Evolutionary conservation across 2,329 filamentous ascomycete genomes (phyloP).

Genomic region (Pseudogymnoascus sp.): DNA sequence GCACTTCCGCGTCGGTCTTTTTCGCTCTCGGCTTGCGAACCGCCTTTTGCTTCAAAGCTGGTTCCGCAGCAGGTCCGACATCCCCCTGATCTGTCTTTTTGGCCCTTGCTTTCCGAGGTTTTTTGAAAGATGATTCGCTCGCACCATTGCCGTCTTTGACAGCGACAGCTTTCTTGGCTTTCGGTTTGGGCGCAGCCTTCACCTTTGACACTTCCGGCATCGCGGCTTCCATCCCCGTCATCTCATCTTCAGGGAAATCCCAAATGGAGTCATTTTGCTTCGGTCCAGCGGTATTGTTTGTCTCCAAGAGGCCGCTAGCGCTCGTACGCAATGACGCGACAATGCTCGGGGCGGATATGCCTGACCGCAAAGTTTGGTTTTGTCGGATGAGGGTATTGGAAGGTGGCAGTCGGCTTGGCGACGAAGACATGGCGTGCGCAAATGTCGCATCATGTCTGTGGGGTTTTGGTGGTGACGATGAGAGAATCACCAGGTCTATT

Average conservation of each 20-base stretch:
- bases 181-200: constrained; percentile 22
- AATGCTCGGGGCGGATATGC: constrained; percentile 31
- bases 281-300: background rate
- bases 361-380: background rate
- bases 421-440: constrained; percentile 22
- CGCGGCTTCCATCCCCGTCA: background rate
- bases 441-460: background rate
- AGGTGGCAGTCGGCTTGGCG: constrained; percentile 37
- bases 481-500: constrained; percentile 32
- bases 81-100: constrained; percentile 21
- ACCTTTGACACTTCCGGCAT: constrained; percentile 21
- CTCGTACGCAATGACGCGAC: constrained; percentile 35
- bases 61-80: background rate
- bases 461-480: constrained; percentile 32
- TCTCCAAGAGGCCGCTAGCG: constrained; percentile 30
- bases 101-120: constrained; percentile 13
- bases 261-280: constrained; percentile 10
- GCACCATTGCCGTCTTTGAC: background rate
- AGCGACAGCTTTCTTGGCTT: constrained; percentile 17
- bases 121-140: constrained; percentile 15
- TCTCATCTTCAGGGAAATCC: constrained; percentile 16
- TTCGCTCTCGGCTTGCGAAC: constrained; percentile 24
- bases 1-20: constrained; percentile 22
- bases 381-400: background rate
- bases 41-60: constrained; percentile 18